Evolutionary conservation across 129 eudicot genomes (phyloP), one percentile per base, ranked within the genome.

Genomic region (Chrysanthemum makinoi): DNA sequence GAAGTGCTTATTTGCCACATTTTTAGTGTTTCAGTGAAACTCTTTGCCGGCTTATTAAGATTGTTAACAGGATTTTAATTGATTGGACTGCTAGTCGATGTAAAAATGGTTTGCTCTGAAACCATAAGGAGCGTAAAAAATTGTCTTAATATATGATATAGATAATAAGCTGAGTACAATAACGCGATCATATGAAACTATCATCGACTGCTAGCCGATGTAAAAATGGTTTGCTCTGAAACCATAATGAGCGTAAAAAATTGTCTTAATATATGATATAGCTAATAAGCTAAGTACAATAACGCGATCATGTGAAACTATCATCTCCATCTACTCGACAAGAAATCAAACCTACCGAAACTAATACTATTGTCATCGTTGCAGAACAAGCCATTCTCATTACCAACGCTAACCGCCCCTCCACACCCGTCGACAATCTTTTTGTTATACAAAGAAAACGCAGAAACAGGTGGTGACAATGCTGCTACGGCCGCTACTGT

Each of bases 251-350:
- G 69, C 53, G n/a, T 62, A 22, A 77, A 73, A 78, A 78, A 54
- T 46, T 10, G 62, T 51, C 77, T 55, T 63, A 63, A 63, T 67
- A 66, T 28, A 68, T 61, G 4, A 59, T n/a, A 64, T 76, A 60
- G 55, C 69, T 76, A 76, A 50, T 76, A 48, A 67, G 74, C 80
- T 63, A 63, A 62, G 56, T 78, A 71, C 72, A 77, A 65, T 77
- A 70, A 70, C 51, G 62, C 4, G 5, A 26, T 65, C 16, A 44
- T 58, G 39, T 44, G 6, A 53, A 15, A 54, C 43, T 57, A 77
- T 77, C 76, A 77, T 70, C 81, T 77, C 72, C 81, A 70, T 77
- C 75, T 77, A 58, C 76, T 73, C 2, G 62, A 73, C 52, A 73
- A 62, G 63, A 73, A 62, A 30, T 74, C 64, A 64, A 74, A 74